Evolutionary conservation across 2,329 filamentous ascomycete genomes (phyloP).

Genomic region (Sporothrix variecibatus): DNA sequence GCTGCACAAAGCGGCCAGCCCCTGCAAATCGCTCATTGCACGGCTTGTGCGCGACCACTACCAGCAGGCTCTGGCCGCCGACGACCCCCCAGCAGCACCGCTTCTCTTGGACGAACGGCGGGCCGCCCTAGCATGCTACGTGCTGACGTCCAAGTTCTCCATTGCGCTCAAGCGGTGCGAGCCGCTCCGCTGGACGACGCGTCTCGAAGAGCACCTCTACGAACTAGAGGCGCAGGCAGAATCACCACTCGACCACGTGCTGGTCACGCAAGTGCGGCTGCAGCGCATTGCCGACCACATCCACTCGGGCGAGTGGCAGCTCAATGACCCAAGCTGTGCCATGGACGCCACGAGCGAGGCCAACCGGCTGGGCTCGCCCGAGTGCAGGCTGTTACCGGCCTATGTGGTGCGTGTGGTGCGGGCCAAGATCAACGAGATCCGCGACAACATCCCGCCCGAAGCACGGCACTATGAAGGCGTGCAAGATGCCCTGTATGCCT

Average conservation of each 20-base stretch:
- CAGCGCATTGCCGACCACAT: constrained; percentile 45
- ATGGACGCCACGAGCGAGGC: background rate
- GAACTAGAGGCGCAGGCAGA: constrained; percentile 50
- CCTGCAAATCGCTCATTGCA: constrained; percentile 24
- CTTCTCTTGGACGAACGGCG: constrained; percentile 48
- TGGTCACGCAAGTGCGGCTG: constrained; percentile 47
- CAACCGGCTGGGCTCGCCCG: constrained; percentile 6
- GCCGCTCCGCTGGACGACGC: constrained; percentile 56
- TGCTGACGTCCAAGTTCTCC: constrained; percentile 38
- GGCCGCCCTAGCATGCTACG: constrained; percentile 50
- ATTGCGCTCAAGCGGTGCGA: constrained; percentile 50
- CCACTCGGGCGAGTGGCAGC: constrained; percentile 32
- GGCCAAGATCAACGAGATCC: constrained; percentile 34
- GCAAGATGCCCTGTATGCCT: constrained; percentile 39
- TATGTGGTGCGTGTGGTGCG: constrained; percentile 33
- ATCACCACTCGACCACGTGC: constrained; percentile 50
- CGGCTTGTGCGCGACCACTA: constrained; percentile 25
- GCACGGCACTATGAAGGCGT: constrained; percentile 37
- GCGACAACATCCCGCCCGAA: constrained; percentile 32
- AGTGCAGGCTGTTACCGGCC: constrained; percentile 33
- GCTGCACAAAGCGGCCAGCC: constrained; percentile 39
- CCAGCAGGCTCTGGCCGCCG: constrained; percentile 28
- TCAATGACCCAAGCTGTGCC: constrained; percentile 26
- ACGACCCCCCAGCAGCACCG: constrained; percentile 15
- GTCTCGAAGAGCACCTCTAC: constrained; percentile 59